phyloP scores from a whole-genome alignment of 2,329 filamentous ascomycete genomes.

The Trichoderma afroharzianum region DNA sequence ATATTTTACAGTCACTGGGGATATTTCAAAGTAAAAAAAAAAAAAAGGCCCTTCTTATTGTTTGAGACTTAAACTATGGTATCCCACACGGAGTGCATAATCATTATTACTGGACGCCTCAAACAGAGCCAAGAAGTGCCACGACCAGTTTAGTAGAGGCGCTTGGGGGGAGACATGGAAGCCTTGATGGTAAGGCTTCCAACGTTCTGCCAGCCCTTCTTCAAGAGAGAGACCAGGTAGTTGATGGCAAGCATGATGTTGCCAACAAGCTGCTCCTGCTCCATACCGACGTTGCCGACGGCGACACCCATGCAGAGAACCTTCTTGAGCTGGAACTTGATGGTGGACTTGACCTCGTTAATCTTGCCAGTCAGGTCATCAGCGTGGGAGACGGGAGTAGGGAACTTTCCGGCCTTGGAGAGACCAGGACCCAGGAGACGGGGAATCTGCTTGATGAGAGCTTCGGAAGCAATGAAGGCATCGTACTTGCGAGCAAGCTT shows the following conservation, averaged over 20 bases:
- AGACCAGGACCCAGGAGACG: slow-evolving; percentile 99
- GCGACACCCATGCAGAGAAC: slow-evolving; percentile 99
- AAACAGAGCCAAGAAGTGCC: slow-evolving; percentile 22
- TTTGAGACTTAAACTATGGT: slow-evolving; percentile 18
- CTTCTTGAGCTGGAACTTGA: slow-evolving; percentile 99
- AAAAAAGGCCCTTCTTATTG: not conserved
- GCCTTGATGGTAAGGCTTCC: slow-evolving; percentile 99
- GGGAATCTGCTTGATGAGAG: slow-evolving; percentile 99
- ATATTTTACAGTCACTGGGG: not conserved
- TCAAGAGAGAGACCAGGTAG: slow-evolving; percentile 98
- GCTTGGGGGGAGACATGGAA: slow-evolving; percentile 98
- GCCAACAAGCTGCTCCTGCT: slow-evolving; percentile 87
- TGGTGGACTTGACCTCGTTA: slow-evolving; percentile 99
- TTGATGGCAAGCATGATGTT: slow-evolving; percentile 99
- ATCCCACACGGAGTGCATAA: not conserved
- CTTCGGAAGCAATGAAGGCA: slow-evolving; percentile 95
- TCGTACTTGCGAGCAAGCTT: slow-evolving; percentile 99
- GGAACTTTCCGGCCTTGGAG: slow-evolving; percentile 99
- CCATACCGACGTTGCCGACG: slow-evolving; percentile 98
- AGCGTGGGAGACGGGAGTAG: slow-evolving; percentile 92
- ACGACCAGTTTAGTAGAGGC: slow-evolving; percentile 73
- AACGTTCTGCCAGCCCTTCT: slow-evolving; percentile 99
- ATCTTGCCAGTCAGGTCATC: slow-evolving; percentile 94
- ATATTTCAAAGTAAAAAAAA: not conserved
- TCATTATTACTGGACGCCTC: not conserved